A percentile compares a stretch with the other conserved stretches of the same genome.
Evolutionary conservation across 768 basidiomycete genomes (phyloP).

Genomic region (Pulveroboletus ravenelii): DNA sequence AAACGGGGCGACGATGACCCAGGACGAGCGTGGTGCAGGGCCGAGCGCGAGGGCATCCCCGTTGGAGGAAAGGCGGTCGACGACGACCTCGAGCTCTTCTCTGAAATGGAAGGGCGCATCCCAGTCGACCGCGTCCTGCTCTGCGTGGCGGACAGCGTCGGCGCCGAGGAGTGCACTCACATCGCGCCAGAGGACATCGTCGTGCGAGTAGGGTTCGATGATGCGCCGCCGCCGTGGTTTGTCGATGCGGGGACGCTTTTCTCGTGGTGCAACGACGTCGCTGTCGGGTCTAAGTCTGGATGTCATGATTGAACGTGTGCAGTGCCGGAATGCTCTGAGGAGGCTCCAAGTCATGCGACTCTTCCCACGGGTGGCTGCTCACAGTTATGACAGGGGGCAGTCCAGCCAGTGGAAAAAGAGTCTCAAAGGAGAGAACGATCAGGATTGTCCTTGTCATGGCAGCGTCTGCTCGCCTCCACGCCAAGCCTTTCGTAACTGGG

Average conservation of each 20-base stretch:
- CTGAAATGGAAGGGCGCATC: conserved; percentile 55
- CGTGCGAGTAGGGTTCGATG: conserved; percentile 58
- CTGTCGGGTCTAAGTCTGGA: not conserved
- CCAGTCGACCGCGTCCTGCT: conserved; percentile 47
- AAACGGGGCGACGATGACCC: conserved; percentile 84
- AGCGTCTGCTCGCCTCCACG: too few species aligned
- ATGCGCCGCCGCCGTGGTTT: conserved; percentile 9
- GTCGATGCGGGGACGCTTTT: conserved; percentile 29
- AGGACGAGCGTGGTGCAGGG: conserved; percentile 47
- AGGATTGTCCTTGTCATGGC: too few species aligned
- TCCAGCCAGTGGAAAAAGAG: too few species aligned
- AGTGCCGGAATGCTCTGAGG: too few species aligned
- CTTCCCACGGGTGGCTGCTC: too few species aligned
- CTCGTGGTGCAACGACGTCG: conserved; percentile 11
- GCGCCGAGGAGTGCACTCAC: conserved; percentile 61
- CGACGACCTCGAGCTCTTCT: conserved; percentile 62
- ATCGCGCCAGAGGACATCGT: conserved; percentile 74
- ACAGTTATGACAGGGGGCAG: too few species aligned
- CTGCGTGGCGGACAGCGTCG: conserved; percentile 47
- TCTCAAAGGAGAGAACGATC: too few species aligned
- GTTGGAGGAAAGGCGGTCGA: conserved; percentile 58
- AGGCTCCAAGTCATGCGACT: too few species aligned
- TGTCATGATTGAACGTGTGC: conserved; percentile 8
- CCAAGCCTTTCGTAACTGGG: too few species aligned
- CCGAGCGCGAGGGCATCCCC: conserved; percentile 62